Base-by-base conservation (phyloP, 1,284 basidiomycete species). In the Moesziomyces parantarcticus region DNA sequence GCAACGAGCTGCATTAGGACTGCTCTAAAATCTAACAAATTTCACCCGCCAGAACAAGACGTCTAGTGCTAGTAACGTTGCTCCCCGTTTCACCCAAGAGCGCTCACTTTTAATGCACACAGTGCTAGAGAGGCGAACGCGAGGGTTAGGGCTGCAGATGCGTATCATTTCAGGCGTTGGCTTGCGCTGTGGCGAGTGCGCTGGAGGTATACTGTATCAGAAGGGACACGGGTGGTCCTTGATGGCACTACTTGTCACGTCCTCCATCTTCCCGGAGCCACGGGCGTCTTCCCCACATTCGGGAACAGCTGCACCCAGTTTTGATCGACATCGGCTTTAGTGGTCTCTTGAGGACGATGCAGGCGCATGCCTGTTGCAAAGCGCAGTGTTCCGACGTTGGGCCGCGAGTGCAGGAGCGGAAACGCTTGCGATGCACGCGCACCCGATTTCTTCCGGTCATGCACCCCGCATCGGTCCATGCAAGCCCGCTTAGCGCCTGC, bases 391-490 rank as follows among this genome's bases (percentile, higher is more conserved):
- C 26, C 49, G 20, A 32, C 18, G 42, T 10, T 10, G 16, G 25
- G 25, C 23, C 3, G 21, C 18, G 18, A 13, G 10, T 21, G 13
- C 32, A 46, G 50, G 50, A 58, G 55, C 46, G 21, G 44, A 53
- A 51, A 21, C 36, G 23, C n/a, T 14, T 46, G 25, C 52, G 26
- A 29, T 29, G 23, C 6, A 47, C 25, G 5, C 34, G 46, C 61
- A 64, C 46, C 64, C 58, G 55, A 53, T 61, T 67, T 67, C 58
- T 58, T 29, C 64, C 64, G 58, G 29, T 50, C 58, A 67, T 67
- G 64, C 64, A 67, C 55, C 54, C 54, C 58, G 54, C 58, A 26
- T 54, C 36, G 43, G 47, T 39, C 41, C n/a, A 40, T 22, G 47
- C 45, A 50, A 50, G 29, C 34, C 26, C 34, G 39, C 52, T 42